Conservation (phyloP, 805 yeast species). For the Metschnikowia cerradonensis region DNA sequence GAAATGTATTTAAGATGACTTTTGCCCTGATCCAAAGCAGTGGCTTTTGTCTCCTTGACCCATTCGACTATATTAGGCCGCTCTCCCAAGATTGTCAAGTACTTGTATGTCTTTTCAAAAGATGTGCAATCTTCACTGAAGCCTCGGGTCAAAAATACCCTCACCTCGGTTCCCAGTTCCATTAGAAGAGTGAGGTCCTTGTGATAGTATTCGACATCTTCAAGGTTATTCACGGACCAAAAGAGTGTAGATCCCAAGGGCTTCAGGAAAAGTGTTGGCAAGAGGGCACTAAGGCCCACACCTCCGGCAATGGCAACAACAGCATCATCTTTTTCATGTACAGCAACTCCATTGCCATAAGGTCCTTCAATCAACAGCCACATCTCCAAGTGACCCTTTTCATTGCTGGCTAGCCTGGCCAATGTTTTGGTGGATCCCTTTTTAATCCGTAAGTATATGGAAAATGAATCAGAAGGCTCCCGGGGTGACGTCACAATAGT, state of each 20-base stretch:
- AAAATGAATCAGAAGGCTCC: constrained; percentile 10
- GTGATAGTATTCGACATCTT: constrained; percentile 11
- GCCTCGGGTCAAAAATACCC: constrained; percentile 10
- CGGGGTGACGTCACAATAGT: constrained; percentile 15
- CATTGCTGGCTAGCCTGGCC: constrained; percentile 12
- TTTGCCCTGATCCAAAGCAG: constrained; percentile 2
- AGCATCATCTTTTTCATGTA: constrained; percentile 8
- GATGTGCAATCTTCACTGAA: constrained; percentile 10
- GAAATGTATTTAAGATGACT: constrained; percentile 7
- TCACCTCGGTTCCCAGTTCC: constrained; percentile 12
- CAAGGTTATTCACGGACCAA: constrained; percentile 14
- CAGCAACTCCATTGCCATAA: constrained; percentile 14
- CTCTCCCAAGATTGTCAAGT: constrained; percentile 9
- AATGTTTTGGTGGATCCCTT: constrained; percentile 13
- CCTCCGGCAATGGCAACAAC: constrained; percentile 18
- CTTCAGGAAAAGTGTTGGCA: constrained; percentile 11
- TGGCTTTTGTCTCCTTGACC: constrained; percentile 10
- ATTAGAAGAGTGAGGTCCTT: constrained; percentile 12
- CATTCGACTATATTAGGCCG: constrained; percentile 12
- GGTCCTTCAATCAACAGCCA: constrained; percentile 21
- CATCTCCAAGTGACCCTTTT: constrained; percentile 12
- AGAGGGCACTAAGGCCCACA: constrained; percentile 15
- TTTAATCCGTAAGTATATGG: constrained; percentile 17
- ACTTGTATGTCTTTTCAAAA: constrained; percentile 9
- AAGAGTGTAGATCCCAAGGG: constrained; percentile 10